Conservation (phyloP, 768 basidiomycete species). For the Boletus subcaerulescens region DNA sequence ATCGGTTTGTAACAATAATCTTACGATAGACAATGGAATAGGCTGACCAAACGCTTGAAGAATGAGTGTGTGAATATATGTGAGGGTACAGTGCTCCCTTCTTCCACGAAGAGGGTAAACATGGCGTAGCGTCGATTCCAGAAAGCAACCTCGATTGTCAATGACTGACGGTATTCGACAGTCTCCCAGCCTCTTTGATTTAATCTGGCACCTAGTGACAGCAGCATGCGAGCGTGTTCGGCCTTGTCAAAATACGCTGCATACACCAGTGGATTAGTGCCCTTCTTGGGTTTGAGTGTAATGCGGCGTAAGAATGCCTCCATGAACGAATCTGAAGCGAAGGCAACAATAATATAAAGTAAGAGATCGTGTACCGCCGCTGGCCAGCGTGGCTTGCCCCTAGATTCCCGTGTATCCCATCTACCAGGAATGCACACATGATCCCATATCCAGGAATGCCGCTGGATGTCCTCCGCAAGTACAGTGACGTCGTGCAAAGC, state of each 20-base stretch:
- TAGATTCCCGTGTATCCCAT: too few relatives aligned
- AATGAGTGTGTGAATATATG: background rate
- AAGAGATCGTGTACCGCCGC: background rate
- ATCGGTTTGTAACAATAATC: background rate
- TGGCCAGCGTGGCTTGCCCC: background rate
- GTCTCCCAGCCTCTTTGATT: background rate
- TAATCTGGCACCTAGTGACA: background rate
- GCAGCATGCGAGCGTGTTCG: background rate
- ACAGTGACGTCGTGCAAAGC: background rate
- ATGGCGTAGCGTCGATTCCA: background rate
- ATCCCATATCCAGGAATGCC: background rate
- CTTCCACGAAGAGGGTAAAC: background rate
- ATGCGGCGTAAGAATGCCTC: background rate
- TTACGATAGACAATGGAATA: background rate
- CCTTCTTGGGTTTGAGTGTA: background rate
- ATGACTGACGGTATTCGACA: background rate
- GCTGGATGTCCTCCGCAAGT: background rate
- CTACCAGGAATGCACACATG: background rate
- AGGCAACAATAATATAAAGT: background rate
- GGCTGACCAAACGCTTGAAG: too few relatives aligned
- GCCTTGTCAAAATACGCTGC: background rate
- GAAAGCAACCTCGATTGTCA: background rate
- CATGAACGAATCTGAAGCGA: background rate
- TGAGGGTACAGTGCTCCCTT: background rate
- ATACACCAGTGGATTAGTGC: slow-evolving; percentile 4